Base-by-base conservation (phyloP, 2,329 filamentous ascomycete species). In the Alternaria rosae region DNA sequence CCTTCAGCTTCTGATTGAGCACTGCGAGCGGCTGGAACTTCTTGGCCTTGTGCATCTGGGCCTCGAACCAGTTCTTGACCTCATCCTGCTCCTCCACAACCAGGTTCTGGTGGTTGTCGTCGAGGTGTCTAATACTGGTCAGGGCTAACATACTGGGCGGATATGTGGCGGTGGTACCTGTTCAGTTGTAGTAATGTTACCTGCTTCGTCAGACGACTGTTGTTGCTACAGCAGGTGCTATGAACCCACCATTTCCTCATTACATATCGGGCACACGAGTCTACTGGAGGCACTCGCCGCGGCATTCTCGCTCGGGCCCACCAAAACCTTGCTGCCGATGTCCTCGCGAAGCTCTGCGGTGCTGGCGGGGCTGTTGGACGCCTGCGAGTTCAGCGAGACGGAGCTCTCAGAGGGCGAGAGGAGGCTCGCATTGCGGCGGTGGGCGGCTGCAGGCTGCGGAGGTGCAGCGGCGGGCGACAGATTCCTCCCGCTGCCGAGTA, bases 21-120 rank as follows among this genome's bases (percentile, higher is more conserved):
- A 97, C 86, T 1, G 93, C 94, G 1, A 97, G 86, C 0, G 94
- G 94, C 75, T 97, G 94, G 78, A 97, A 97, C 68, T 90, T 90
- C 80, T 95, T 97, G 11, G 94, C 94, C 79, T 96, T 97, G 69
- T 92, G 86, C 80, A 97, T 94, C 80, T 97, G 94, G 75, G 92
- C 91, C 82, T 96, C 92, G 81, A 97, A 97, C 94, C 94, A 97
- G 42, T 93, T 94, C 82, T 96, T 96, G 71, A 97, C 93, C 80
- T 97, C 93, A 79, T 97, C 92, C 76, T 97, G 94, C 76, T 93
- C 90, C 63, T 93, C 87, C 67, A 92, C 92, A 76, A 96, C 91
- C 13, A 97, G 87, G 75, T 97, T 94, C 78, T 94, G 91, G 81
- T 97, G 94, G 65, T 85, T 89, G 77, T 97, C 94, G 82, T 97